Percentiles rank a stretch among this genome's conserved stretches.
Evolutionary conservation across 345 rosid genomes (phyloP).

Genomic region (Toxicodendron radicans): DNA sequence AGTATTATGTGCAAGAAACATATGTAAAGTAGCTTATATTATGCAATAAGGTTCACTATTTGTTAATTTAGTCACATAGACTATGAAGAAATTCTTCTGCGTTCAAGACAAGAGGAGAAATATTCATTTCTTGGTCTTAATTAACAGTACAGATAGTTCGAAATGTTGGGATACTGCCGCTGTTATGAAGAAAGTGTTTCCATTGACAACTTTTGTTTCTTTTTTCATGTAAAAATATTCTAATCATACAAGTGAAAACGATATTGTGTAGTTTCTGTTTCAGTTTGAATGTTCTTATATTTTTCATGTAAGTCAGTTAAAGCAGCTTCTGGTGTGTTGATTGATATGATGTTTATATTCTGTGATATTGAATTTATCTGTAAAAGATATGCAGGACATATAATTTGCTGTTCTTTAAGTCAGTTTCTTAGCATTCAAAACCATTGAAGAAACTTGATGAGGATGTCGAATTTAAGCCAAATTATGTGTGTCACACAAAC

Average conservation of each 20-base stretch:
- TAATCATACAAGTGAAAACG: no score
- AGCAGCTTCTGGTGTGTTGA: neutral
- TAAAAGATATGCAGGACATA: no score
- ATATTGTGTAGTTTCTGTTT: neutral
- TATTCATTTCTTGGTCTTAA: neutral
- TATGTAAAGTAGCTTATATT: neutral
- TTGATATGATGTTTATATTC: neutral
- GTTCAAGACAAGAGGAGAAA: neutral
- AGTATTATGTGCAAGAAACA: neutral
- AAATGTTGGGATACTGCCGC: neutral
- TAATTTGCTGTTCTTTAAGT: neutral
- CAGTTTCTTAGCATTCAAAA: neutral
- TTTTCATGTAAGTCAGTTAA: no score
- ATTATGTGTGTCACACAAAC: neutral
- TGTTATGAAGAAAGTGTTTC: neutral
- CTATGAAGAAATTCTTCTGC: neutral
- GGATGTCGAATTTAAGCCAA: neutral
- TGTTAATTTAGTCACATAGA: neutral
- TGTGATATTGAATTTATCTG: neutral
- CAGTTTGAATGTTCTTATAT: neutral
- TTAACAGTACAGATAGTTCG: neutral
- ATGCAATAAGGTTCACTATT: neutral
- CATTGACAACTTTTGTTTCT: neutral
- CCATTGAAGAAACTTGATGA: neutral
- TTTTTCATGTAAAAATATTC: neutral